These are phyloP conservation scores for Plasmodium cynomolgi DNA, from an alignment of 169 alveolate species.

Conservation along the genomic window DNA sequence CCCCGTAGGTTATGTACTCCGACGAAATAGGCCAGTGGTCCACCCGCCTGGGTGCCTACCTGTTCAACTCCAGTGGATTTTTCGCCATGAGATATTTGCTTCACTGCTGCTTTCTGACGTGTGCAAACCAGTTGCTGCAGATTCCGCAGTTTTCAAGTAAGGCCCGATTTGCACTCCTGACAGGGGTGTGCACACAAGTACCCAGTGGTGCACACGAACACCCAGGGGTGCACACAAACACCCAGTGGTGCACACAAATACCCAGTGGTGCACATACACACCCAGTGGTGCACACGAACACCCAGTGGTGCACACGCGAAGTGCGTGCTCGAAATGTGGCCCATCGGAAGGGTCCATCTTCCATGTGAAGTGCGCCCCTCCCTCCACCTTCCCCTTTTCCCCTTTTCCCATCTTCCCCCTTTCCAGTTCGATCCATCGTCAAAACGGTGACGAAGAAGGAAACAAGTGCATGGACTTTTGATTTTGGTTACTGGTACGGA, in stretches of 20 bases:
- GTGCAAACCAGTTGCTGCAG: conserved; percentile 68
- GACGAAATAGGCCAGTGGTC: conserved; percentile 70
- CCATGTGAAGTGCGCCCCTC: background rate
- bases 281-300: background rate
- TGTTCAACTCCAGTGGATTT: conserved; percentile 70
- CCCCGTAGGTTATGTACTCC: conserved; percentile 47
- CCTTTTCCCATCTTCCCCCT: background rate
- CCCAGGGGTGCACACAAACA: too few species aligned
- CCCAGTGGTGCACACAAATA: background rate
- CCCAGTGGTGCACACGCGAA: background rate
- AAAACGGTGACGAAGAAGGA: conserved; percentile 56
- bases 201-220: background rate
- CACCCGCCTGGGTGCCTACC: conserved; percentile 43
- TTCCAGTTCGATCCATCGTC: conserved; percentile 43
- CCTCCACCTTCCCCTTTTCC: too few species aligned
- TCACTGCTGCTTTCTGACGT: conserved; percentile 63
- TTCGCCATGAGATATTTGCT: conserved; percentile 66
- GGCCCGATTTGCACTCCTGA: background rate
- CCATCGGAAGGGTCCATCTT: background rate
- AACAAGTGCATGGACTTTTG: conserved; percentile 77
- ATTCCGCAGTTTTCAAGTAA: conserved; percentile 74
- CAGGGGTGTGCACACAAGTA: background rate
- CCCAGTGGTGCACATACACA: background rate
- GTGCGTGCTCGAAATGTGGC: background rate
- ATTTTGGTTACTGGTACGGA: conserved; percentile 88